Percentiles rank a stretch among this genome's conserved stretches.
Evolutionary conservation across 192 early-diverging fungal species (phyloP).

Genomic region (Borealophlyctis nickersoniae): DNA sequence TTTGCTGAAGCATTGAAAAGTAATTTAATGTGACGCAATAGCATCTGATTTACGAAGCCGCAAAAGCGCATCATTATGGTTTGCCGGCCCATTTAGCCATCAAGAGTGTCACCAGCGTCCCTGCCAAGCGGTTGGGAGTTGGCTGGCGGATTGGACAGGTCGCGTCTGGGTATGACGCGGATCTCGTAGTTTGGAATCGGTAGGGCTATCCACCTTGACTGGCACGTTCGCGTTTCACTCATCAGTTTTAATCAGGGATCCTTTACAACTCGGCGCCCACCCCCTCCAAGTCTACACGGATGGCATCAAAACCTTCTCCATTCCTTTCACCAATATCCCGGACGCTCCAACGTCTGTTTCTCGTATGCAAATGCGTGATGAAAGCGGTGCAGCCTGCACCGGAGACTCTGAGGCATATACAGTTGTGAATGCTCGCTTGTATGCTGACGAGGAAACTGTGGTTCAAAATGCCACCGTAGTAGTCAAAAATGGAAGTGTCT

Average conservation of each 20-base stretch:
- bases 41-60: slow-evolving; percentile 74
- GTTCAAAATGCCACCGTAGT: slow-evolving; percentile 42
- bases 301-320: slow-evolving; percentile 52
- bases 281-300: slow-evolving; percentile 75
- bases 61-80: slow-evolving; percentile 71
- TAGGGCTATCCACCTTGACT: neutral
- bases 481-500: slow-evolving; percentile 54
- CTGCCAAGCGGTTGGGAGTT: slow-evolving; percentile 65
- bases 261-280: slow-evolving; percentile 64
- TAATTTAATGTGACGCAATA: no score
- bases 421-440: slow-evolving; percentile 44
- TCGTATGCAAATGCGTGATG: no score
- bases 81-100: slow-evolving; percentile 56
- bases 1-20: no score
- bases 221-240: neutral
- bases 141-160: slow-evolving; percentile 67
- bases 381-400: neutral
- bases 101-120: slow-evolving; percentile 65
- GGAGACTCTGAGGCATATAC: slow-evolving; percentile 12
- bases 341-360: no score
- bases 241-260: slow-evolving; percentile 35
- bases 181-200: slow-evolving; percentile 75
- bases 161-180: slow-evolving; percentile 70
- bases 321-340: neutral
- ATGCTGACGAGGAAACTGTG: slow-evolving; percentile 27